These are phyloP conservation scores for Paramyrothecium sp. DNA, from an alignment of 2,329 filamentous ascomycete genomes.

Conservation along the genomic window DNA sequence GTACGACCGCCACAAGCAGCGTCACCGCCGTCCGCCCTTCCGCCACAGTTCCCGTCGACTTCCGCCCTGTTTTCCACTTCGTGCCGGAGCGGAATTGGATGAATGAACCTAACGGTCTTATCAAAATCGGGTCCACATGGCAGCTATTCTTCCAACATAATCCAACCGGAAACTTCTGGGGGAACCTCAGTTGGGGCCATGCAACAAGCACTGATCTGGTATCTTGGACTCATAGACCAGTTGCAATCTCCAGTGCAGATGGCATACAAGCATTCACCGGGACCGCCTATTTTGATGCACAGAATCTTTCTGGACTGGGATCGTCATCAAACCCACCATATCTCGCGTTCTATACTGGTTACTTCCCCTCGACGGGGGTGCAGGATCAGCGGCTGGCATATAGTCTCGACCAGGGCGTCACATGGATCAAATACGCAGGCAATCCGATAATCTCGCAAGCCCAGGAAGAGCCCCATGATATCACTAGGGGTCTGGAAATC, in stretches of 20 bases:
- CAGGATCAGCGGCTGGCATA: conserved; percentile 1
- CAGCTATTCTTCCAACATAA: neutral
- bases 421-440: neutral
- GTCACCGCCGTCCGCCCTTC: conserved; percentile 1
- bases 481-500: neutral
- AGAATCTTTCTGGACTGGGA: neutral
- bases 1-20: conserved; percentile 1
- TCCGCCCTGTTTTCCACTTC: conserved; percentile 3
- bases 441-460: neutral
- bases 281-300: neutral
- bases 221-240: neutral
- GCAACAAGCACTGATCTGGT: neutral
- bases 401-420: neutral
- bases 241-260: neutral
- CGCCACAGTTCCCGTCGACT: conserved; percentile 2
- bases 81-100: neutral
- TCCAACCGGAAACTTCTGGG: neutral
- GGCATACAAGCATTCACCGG: neutral
- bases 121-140: neutral
- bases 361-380: neutral
- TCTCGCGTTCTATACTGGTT: neutral
- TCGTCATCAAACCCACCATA: neutral
- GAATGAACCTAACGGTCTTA: neutral
- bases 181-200: neutral
- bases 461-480: neutral